Evolutionary conservation across 2,329 filamentous ascomycete species (phyloP), one percentile per base, ranked within the genome.

Genomic region (Bisporella sp.): DNA sequence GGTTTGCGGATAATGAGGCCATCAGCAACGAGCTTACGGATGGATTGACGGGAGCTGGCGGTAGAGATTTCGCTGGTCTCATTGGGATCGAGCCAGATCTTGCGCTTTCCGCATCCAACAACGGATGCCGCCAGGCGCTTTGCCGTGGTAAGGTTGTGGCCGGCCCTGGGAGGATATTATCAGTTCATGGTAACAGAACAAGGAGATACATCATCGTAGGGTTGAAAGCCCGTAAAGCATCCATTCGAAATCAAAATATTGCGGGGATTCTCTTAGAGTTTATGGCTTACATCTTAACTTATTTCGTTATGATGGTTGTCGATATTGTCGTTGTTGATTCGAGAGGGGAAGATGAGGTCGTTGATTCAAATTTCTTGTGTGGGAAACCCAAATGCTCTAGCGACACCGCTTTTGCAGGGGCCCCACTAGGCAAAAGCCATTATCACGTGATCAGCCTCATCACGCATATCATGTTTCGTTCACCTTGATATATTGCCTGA

Each of bases 1-100:
- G 95, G 95, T 86, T 99, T 99, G 82, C 88, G 89, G 84, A 99
- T 99, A 80, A 99, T 99, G 74, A 99, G 89, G 79, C 93, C 95
- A 95, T 99, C 95, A 78, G 87, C 81, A 73, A 97, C 85, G 76
- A 99, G 89, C 84, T 99, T 99, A 82, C 95, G 92, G 85, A 99
- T 87, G 68, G 92, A 96, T 82, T 97, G 92, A 71, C 93, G 92
- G 70, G 92, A 97, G 88, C 99, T 99, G 86, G 93, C 93, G 78
- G 96, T 97, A 81, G 88, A 90, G 81, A 99, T 99, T 80, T 99
- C 93, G 82, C 78, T 93, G 79, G 91, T 84, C 82, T 99, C 93
- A 76, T 95, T 97, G 76, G 93, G 93, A 79, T 99, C 93, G 74
- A 99, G 91, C 93, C 93, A 99, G 80, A 99, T 95, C 89, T 99